Evolutionary conservation across 2,329 filamentous ascomycete species (phyloP).

Genomic region (Pseudopyricularia cyperi): DNA sequence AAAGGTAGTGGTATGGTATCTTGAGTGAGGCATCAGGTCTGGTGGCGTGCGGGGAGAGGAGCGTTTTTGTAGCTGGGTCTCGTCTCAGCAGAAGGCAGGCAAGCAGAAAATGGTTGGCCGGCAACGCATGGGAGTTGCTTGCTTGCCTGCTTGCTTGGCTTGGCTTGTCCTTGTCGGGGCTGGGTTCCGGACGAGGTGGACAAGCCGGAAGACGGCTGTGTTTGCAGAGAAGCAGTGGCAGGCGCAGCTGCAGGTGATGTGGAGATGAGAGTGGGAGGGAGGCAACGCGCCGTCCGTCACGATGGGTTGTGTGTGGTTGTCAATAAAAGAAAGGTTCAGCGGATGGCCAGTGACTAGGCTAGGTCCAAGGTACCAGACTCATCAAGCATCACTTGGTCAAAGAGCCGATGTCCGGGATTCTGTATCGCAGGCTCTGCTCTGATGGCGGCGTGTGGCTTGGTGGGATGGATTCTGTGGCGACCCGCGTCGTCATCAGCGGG

Average conservation of each 20-base stretch:
- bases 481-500: neutral
- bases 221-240: neutral
- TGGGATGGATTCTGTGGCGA: neutral
- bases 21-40: neutral
- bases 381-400: neutral
- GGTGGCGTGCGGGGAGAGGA: neutral
- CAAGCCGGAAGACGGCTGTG: neutral
- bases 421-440: neutral
- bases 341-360: neutral
- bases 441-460: neutral
- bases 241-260: neutral
- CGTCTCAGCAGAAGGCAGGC: neutral
- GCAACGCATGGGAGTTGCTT: neutral
- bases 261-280: neutral
- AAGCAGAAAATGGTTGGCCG: too few species aligned
- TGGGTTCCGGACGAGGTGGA: neutral
- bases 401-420: too few species aligned
- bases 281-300: too few species aligned
- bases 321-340: neutral
- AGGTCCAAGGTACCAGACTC: neutral
- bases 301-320: neutral
- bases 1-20: neutral
- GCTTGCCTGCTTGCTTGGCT: neutral
- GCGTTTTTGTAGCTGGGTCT: too few species aligned
- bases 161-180: too few species aligned